Percentiles rank a stretch among this genome's conserved stretches.
Evolutionary conservation across 306 rosid genomes (phyloP).

Genomic region (Sindora glabra): DNA sequence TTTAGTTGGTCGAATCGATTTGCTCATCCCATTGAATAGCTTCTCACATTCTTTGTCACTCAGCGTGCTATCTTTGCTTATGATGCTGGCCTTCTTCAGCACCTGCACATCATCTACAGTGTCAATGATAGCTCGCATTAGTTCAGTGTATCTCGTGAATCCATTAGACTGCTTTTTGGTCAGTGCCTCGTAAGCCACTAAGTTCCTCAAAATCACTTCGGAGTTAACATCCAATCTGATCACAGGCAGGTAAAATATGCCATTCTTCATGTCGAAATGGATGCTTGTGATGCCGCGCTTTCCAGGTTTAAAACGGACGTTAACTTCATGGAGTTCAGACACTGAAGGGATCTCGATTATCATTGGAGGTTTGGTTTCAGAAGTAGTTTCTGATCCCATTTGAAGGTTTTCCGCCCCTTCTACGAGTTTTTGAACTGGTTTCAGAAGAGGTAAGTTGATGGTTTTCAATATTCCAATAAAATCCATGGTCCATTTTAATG

Average conservation of each 20-base stretch:
- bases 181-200: slow-evolving; percentile 23
- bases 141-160: slow-evolving; percentile 11
- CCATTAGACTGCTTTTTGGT: slow-evolving; percentile 4
- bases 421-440: background rate
- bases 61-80: background rate
- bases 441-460: background rate
- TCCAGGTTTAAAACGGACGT: background rate
- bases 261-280: background rate
- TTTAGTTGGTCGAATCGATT: background rate
- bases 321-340: background rate
- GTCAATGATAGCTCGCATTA: slow-evolving; percentile 21
- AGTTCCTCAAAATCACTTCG: slow-evolving; percentile 23
- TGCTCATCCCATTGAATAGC: slow-evolving; percentile 14
- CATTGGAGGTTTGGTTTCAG: background rate
- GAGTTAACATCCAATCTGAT: background rate
- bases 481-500: background rate
- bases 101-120: slow-evolving; percentile 16
- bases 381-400: background rate
- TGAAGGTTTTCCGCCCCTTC: background rate
- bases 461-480: background rate
- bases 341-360: background rate
- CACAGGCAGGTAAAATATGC: slow-evolving; percentile 2
- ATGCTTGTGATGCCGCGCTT: slow-evolving; percentile 3
- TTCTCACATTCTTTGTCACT: background rate
- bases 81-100: background rate